Evolutionary conservation across 352 stramenopile genomes (phyloP).

Genomic region (Pythium sukuiense): DNA sequence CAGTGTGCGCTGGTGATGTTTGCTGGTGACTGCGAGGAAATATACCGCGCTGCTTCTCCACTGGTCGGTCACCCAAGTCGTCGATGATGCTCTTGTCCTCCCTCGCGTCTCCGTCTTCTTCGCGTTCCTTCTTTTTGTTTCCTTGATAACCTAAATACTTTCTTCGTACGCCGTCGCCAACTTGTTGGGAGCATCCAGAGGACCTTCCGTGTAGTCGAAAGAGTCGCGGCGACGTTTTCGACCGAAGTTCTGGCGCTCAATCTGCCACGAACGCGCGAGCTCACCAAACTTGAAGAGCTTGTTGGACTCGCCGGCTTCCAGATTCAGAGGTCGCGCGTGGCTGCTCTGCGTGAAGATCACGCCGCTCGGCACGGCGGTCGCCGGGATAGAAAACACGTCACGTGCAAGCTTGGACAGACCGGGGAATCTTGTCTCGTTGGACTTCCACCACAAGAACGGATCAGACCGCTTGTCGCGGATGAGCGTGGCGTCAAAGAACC

Average conservation of each 20-base stretch:
- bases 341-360: constrained; percentile 70
- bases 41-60: not conserved
- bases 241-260: constrained; percentile 73
- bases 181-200: constrained; percentile 57
- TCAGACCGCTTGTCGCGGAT: constrained; percentile 81
- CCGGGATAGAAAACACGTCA: constrained; percentile 73
- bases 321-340: constrained; percentile 58
- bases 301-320: constrained; percentile 58
- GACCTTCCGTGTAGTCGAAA: constrained; percentile 71
- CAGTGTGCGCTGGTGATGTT: not conserved
- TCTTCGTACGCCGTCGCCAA: constrained; percentile 75
- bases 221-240: constrained; percentile 74
- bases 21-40: not conserved
- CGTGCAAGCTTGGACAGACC: constrained; percentile 70
- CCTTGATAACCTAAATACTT: constrained; percentile 74
- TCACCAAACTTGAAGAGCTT: constrained; percentile 79
- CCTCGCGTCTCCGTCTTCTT: constrained; percentile 9
- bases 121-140: not conserved
- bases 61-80: not conserved
- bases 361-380: constrained; percentile 63
- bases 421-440: constrained; percentile 76
- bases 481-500: constrained; percentile 81
- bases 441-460: constrained; percentile 83
- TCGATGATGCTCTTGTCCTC: constrained; percentile 3
- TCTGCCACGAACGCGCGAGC: constrained; percentile 73